Percentiles rank a stretch among this genome's conserved stretches.
Evolutionary conservation across 305 asterid genomes (phyloP).

Genomic region (Plantago coronopus): DNA sequence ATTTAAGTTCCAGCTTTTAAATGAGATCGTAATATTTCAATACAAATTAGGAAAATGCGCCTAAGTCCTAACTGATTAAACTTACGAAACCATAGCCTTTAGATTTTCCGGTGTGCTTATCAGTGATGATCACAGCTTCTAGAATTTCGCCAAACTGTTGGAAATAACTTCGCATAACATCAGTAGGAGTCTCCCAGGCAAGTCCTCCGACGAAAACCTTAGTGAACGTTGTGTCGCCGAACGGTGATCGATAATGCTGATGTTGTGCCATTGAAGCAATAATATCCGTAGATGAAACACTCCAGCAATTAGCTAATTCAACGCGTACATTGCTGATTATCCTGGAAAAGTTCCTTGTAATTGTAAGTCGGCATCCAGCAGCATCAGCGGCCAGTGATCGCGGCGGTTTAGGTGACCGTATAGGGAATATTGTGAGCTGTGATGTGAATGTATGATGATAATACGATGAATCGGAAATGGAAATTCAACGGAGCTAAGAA

Average conservation of each 20-base stretch:
- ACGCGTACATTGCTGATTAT: too few relatives aligned
- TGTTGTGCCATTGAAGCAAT: conserved; percentile 49
- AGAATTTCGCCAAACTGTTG: conserved; percentile 89
- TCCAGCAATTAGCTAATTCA: too few relatives aligned
- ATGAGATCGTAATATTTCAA: too few relatives aligned
- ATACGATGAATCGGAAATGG: background rate
- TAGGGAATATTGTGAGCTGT: background rate
- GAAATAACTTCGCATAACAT: conserved; percentile 69
- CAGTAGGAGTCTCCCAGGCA: conserved; percentile 96
- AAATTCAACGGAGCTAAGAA: background rate
- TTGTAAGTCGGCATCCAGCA: too few relatives aligned
- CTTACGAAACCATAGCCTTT: conserved; percentile 96
- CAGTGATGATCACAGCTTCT: conserved; percentile 91
- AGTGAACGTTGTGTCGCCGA: conserved; percentile 87
- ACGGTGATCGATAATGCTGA: conserved; percentile 93
- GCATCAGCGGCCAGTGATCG: too few relatives aligned
- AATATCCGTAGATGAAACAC: too few relatives aligned
- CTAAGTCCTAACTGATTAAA: background rate
- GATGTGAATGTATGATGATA: background rate
- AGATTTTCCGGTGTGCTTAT: conserved; percentile 86
- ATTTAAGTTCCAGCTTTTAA: background rate
- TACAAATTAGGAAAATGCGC: background rate
- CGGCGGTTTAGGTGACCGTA: background rate
- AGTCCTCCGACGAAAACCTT: conserved; percentile 95
- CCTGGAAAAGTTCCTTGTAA: too few relatives aligned